Conservation (phyloP, 1,139 yeast species). For the Suhomyces guaymorum region DNA sequence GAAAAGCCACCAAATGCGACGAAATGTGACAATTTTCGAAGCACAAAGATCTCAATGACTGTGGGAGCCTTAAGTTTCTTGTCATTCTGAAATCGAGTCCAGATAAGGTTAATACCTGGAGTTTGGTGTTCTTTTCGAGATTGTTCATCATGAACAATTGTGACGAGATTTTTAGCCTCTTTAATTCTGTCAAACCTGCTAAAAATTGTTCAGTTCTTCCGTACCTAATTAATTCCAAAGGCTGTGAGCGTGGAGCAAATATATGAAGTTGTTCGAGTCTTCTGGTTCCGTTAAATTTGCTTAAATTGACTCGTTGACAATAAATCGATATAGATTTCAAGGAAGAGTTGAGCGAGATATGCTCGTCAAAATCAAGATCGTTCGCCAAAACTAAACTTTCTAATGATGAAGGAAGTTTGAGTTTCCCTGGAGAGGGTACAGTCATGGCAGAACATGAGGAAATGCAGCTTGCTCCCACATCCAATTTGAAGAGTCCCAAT, state of each 20-base stretch:
- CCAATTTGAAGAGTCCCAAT: constrained; percentile 15
- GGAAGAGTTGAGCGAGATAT: constrained; percentile 10
- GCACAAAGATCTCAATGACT: constrained; percentile 9
- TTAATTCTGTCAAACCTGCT: constrained; percentile 10
- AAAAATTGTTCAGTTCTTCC: constrained; percentile 15
- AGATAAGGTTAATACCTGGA: constrained; percentile 13
- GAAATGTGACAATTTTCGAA: constrained; percentile 16
- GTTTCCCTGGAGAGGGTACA: too few species aligned
- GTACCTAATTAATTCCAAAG: constrained; percentile 12
- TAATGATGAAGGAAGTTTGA: constrained; percentile 13
- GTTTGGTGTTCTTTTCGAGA: constrained; percentile 13
- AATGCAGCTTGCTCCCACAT: constrained; percentile 4
- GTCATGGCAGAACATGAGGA: constrained; percentile 1
- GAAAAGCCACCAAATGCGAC: constrained; percentile 15
- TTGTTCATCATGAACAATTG: constrained; percentile 12
- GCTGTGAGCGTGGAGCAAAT: constrained; percentile 3
- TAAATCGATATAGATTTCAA: constrained; percentile 13
- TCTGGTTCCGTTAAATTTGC: constrained; percentile 16
- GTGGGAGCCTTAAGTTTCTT: constrained; percentile 15
- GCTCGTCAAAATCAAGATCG: constrained; percentile 16
- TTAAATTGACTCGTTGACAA: constrained; percentile 13
- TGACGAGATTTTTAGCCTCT: constrained; percentile 12
- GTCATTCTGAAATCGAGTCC: constrained; percentile 13
- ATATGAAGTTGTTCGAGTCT: constrained; percentile 14
- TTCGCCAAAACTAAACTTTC: constrained; percentile 15